Conservation (phyloP, 1,139 yeast genomes). For the Saccharomycopsis hybrid region DNA sequence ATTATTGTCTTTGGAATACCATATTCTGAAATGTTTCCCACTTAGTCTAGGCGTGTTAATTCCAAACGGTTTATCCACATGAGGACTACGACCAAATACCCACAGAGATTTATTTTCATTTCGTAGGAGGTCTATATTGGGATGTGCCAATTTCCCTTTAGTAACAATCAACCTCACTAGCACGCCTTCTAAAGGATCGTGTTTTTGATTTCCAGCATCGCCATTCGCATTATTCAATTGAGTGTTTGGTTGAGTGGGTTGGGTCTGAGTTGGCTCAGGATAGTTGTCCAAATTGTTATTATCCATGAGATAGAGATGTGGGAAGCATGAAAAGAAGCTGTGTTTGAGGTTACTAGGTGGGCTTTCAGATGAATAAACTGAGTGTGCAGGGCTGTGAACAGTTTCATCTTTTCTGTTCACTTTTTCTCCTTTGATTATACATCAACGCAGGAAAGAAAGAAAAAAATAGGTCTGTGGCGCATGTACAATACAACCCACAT, state of each 20-base stretch:
- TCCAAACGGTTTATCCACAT: slow-evolving; percentile 54
- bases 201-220: slow-evolving; percentile 32
- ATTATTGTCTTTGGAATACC: slow-evolving; percentile 48
- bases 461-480: too few species aligned
- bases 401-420: too few species aligned
- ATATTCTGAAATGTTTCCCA: slow-evolving; percentile 68
- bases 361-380: too few species aligned
- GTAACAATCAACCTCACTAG: slow-evolving; percentile 60
- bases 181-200: slow-evolving; percentile 33
- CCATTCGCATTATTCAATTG: slow-evolving; percentile 25
- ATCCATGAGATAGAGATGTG: too few species aligned
- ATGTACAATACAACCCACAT: too few species aligned
- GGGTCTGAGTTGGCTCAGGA: slow-evolving; percentile 53
- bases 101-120: slow-evolving; percentile 44
- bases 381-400: too few species aligned
- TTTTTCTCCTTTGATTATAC: too few species aligned
- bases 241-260: slow-evolving; percentile 37
- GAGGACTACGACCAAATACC: slow-evolving; percentile 68
- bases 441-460: too few species aligned
- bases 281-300: slow-evolving; percentile 1
- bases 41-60: slow-evolving; percentile 66
- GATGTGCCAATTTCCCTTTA: slow-evolving; percentile 54
- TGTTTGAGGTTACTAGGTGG: too few species aligned
- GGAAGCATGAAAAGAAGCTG: too few species aligned
- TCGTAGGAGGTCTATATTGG: slow-evolving; percentile 36